A percentile compares a stretch with the other conserved stretches of the same genome.
Conservation (phyloP, 352 stramenopile genomes). For the Pythium phragmiticola region DNA sequence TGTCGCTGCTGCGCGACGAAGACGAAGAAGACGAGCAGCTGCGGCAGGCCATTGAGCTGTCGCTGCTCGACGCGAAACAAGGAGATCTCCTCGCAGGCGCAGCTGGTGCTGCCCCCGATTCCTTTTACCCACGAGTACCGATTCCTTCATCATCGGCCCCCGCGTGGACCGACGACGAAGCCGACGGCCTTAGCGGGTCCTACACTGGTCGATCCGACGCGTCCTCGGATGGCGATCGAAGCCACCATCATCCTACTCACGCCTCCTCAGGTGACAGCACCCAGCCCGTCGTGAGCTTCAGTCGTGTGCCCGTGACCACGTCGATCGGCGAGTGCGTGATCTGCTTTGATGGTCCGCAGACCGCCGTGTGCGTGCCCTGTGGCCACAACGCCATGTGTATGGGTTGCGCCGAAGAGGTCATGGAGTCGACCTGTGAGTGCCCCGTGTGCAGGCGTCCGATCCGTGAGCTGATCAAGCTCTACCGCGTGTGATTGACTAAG, state of each 20-base stretch:
- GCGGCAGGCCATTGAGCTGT: constrained; percentile 53
- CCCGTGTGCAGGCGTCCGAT: constrained; percentile 68
- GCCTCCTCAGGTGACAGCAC: not conserved
- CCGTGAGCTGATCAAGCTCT: constrained; percentile 79
- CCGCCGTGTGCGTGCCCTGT: constrained; percentile 76
- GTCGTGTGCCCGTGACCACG: constrained; percentile 34
- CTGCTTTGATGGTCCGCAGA: constrained; percentile 75
- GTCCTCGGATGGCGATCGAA: constrained; percentile 2
- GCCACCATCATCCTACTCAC: not conserved
- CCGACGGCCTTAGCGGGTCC: constrained; percentile 1
- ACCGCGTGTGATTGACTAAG: constrained; percentile 42
- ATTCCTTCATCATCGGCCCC: constrained; percentile 39
- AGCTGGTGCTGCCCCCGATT: not conserved
- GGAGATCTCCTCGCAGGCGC: not conserved
- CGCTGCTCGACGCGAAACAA: constrained; percentile 26
- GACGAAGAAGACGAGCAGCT: constrained; percentile 56
- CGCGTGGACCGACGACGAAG: constrained; percentile 26
- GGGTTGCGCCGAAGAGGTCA: constrained; percentile 68
- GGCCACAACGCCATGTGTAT: constrained; percentile 85
- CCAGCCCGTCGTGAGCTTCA: constrained; percentile 39
- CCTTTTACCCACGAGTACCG: constrained; percentile 19
- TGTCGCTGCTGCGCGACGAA: constrained; percentile 23
- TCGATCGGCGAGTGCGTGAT: constrained; percentile 72
- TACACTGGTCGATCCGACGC: constrained; percentile 8
- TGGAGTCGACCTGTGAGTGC: constrained; percentile 56